Conservation (phyloP, 805 yeast species). For the Kodamaea fukazawae region DNA sequence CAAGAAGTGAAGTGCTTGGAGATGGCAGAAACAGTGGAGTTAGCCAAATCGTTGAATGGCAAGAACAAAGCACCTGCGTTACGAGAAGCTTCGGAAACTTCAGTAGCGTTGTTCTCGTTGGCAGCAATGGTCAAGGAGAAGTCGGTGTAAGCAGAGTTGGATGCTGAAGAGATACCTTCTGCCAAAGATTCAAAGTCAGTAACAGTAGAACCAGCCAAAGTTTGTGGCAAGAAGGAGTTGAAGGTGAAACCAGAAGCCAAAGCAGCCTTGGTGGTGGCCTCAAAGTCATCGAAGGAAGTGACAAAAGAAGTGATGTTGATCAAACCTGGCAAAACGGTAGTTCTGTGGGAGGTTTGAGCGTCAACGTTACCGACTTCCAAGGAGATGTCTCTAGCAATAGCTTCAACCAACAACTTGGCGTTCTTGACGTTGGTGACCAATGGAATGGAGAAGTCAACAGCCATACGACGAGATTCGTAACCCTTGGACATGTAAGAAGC, state of each 20-base stretch:
- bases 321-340: constrained; percentile 81
- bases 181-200: constrained; percentile 63
- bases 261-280: constrained; percentile 64
- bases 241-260: constrained; percentile 87
- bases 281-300: constrained; percentile 69
- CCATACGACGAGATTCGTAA: constrained; percentile 98
- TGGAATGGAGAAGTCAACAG: constrained; percentile 97
- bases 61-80: constrained; percentile 77
- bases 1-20: constrained; percentile 78
- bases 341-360: constrained; percentile 86
- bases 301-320: constrained; percentile 78
- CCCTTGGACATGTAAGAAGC: constrained; percentile 98
- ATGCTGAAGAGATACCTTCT: constrained; percentile 57
- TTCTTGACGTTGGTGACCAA: constrained; percentile 95
- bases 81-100: constrained; percentile 58
- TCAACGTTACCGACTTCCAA: constrained; percentile 75
- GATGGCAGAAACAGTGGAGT: constrained; percentile 70
- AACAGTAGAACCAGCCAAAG: constrained; percentile 59
- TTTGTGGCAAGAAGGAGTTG: constrained; percentile 74
- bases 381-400: constrained; percentile 69
- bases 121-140: constrained; percentile 83
- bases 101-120: constrained; percentile 62
- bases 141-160: constrained; percentile 71
- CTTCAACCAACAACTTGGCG: constrained; percentile 94
- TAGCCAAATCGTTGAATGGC: constrained; percentile 71